These are phyloP conservation scores for Castanospermum australe DNA, from an alignment of 306 rosid species.

Conservation along the genomic window DNA sequence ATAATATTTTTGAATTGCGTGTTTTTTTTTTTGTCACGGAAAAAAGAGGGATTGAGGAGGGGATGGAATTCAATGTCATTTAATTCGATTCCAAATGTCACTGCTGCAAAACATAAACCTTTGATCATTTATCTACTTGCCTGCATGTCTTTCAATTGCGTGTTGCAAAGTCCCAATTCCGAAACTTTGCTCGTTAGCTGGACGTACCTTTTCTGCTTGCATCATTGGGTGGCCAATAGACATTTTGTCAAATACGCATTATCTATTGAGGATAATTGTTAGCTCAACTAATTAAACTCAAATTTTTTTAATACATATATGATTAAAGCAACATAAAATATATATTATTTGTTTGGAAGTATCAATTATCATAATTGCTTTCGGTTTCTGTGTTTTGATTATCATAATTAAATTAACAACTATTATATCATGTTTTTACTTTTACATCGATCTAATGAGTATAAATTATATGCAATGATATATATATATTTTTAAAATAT, in stretches of 20 bases:
- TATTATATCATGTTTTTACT: background rate
- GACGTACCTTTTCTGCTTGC: background rate
- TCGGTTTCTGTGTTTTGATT: background rate
- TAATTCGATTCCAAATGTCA: too few relatives aligned
- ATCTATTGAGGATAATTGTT: background rate
- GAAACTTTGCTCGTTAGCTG: background rate
- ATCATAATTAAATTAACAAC: background rate
- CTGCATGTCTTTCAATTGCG: too few relatives aligned
- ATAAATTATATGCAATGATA: too few relatives aligned
- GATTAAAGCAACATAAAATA: background rate
- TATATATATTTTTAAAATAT: too few relatives aligned
- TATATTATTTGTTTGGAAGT: background rate
- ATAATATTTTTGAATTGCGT: too few relatives aligned
- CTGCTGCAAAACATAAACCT: too few relatives aligned
- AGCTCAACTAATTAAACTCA: conserved; percentile 14
- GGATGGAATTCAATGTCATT: too few relatives aligned
- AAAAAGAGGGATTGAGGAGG: too few relatives aligned
- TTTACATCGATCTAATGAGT: too few relatives aligned
- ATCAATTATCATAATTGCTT: background rate
- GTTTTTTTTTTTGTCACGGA: too few relatives aligned
- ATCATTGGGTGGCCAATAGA: background rate
- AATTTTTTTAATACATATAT: too few relatives aligned
- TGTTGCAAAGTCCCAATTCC: background rate
- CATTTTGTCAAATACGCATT: background rate
- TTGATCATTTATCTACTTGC: too few relatives aligned